phyloP scores from a whole-genome alignment of 371 early-diverging fungal species.

The Mortierella sp. region DNA sequence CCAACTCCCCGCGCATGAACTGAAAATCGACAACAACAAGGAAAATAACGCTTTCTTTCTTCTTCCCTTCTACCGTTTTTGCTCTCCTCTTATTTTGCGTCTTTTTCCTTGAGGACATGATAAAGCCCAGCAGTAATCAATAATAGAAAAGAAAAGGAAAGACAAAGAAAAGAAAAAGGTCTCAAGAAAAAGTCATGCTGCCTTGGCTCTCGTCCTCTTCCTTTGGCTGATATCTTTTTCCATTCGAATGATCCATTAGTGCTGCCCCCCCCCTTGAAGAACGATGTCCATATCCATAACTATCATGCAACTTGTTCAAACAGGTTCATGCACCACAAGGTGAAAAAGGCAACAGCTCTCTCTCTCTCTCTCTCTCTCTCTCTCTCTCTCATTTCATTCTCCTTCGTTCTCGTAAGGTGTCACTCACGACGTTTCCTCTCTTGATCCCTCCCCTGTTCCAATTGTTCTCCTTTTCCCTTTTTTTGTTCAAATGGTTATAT shows the following conservation, averaged over 20 bases:
- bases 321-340: constrained; percentile 1
- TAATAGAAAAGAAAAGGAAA: background rate
- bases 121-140: background rate
- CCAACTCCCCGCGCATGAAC: background rate
- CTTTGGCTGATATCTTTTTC: background rate
- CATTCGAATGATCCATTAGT: background rate
- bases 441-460: too few species aligned
- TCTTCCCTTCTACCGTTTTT: background rate
- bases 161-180: background rate
- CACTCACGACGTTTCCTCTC: background rate
- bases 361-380: background rate
- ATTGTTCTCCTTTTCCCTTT: too few species aligned
- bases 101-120: background rate
- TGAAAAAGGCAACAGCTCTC: background rate
- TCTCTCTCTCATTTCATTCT: background rate
- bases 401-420: background rate
- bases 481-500: background rate
- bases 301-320: background rate
- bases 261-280: background rate
- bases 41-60: background rate
- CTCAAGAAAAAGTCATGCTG: too few species aligned
- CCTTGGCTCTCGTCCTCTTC: background rate
- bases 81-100: background rate
- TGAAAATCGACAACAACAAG: background rate
- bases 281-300: background rate